Evolutionary conservation across 2,329 filamentous ascomycete species (phyloP).

Genomic region (Scedosporium dehoogii): DNA sequence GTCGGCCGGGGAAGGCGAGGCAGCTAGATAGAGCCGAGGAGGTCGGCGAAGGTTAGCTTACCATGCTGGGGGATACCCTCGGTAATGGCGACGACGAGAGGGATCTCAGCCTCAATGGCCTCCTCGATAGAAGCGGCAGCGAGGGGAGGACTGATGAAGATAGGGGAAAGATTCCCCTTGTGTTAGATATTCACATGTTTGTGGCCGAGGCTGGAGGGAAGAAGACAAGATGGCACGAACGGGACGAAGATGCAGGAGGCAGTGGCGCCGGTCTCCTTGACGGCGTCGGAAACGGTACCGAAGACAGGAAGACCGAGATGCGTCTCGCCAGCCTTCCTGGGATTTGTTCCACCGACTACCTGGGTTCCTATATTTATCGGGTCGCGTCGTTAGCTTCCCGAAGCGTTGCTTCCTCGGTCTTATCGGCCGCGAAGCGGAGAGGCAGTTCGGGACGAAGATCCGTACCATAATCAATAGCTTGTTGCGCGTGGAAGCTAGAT

Average conservation of each 20-base stretch:
- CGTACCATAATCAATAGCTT: slow-evolving; percentile 97
- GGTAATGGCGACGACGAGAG: slow-evolving; percentile 93
- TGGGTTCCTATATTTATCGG: slow-evolving; percentile 61
- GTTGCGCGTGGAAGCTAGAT: slow-evolving; percentile 87
- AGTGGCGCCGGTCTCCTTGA: slow-evolving; percentile 81
- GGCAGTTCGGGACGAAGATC: slow-evolving; percentile 2
- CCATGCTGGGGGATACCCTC: slow-evolving; percentile 97
- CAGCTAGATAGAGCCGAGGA: slow-evolving; percentile 4
- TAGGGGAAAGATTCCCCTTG: background rate
- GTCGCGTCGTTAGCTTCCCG: slow-evolving; percentile 11
- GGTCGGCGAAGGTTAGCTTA: slow-evolving; percentile 31
- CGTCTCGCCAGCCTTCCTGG: slow-evolving; percentile 88
- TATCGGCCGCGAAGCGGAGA: background rate
- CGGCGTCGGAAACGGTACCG: slow-evolving; percentile 74
- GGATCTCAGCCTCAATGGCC: slow-evolving; percentile 85
- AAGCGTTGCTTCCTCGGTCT: background rate
- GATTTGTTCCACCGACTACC: slow-evolving; percentile 96
- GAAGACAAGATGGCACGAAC: slow-evolving; percentile 36
- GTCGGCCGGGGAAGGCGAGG: background rate
- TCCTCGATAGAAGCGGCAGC: slow-evolving; percentile 95
- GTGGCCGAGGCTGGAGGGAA: background rate
- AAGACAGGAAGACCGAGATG: slow-evolving; percentile 93
- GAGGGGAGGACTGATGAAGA: slow-evolving; percentile 58
- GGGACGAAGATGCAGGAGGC: slow-evolving; percentile 96
- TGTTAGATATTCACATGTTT: background rate